phyloP scores from a whole-genome alignment of 1,284 basidiomycete species.

The Cryptococcus sp. region DNA sequence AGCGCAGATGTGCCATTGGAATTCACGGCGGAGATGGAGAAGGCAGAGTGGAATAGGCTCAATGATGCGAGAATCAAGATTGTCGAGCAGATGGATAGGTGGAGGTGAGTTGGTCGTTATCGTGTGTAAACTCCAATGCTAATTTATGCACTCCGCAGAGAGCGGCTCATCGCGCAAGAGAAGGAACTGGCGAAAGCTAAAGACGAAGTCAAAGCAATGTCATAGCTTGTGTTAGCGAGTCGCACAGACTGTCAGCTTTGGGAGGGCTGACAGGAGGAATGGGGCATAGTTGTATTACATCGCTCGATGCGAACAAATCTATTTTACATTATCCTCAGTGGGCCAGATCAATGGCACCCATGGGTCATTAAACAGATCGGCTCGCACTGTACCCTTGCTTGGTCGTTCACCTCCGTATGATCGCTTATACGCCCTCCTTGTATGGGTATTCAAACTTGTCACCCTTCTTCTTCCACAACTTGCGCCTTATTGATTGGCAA shows the following conservation, averaged over 20 bases:
- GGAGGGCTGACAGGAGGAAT: not conserved
- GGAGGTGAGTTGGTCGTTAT: constrained; percentile 41
- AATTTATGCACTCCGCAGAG: constrained; percentile 16
- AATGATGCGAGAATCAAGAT: constrained; percentile 74
- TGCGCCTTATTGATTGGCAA: constrained; percentile 61
- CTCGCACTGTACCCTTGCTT: not conserved
- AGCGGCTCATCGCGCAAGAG: constrained; percentile 60
- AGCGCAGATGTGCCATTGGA: constrained; percentile 62
- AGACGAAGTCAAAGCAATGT: constrained; percentile 30
- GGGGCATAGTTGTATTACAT: constrained; percentile 12
- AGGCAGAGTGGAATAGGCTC: constrained; percentile 76
- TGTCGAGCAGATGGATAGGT: constrained; percentile 52
- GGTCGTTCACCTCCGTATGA: not conserved
- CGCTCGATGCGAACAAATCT: constrained; percentile 1
- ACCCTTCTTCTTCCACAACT: constrained; percentile 86
- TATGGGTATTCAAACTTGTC: constrained; percentile 82
- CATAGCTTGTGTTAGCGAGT: not conserved
- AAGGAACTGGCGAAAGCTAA: constrained; percentile 43
- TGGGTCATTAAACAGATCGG: not conserved
- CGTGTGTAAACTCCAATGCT: not conserved
- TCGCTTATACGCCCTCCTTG: constrained; percentile 59
- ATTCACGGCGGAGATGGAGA: constrained; percentile 79
- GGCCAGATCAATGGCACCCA: too few species aligned
- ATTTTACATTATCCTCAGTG: not conserved
- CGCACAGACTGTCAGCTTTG: not conserved